These are phyloP conservation scores for Candida endomychidarum DNA, from an alignment of 805 yeast genomes.

Conservation along the genomic window DNA sequence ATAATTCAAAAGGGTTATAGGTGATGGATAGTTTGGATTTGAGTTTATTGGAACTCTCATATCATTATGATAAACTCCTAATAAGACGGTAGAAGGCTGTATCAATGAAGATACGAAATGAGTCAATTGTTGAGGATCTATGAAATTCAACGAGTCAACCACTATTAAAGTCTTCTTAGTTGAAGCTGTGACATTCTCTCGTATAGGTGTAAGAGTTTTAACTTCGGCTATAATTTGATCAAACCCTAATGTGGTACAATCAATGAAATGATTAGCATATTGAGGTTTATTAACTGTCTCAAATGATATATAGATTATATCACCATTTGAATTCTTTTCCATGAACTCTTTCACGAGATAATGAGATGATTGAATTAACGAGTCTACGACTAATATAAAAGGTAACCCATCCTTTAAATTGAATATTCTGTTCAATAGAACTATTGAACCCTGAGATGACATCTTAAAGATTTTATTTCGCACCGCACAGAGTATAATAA, in stretches of 20 bases:
- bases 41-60: constrained; percentile 11
- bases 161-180: constrained; percentile 16
- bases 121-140: constrained; percentile 47
- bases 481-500: neutral
- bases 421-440: constrained; percentile 65
- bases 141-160: constrained; percentile 68
- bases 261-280: constrained; percentile 49
- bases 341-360: constrained; percentile 59
- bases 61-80: constrained; percentile 39
- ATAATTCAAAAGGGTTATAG: constrained; percentile 54
- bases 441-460: constrained; percentile 39
- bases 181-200: neutral
- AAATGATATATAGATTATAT: constrained; percentile 59
- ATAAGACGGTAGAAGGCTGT: constrained; percentile 28
- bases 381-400: constrained; percentile 66
- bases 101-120: constrained; percentile 49
- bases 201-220: neutral
- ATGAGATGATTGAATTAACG: constrained; percentile 65
- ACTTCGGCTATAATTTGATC: constrained; percentile 7
- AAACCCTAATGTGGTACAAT: constrained; percentile 28
- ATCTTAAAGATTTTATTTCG: constrained; percentile 16
- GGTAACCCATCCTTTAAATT: constrained; percentile 74
- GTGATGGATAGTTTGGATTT: constrained; percentile 51
- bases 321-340: constrained; percentile 19
- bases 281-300: constrained; percentile 60